These are phyloP conservation scores for Fusarium brachygibbosum DNA, from an alignment of 2,329 filamentous ascomycete genomes.

Conservation along the genomic window DNA sequence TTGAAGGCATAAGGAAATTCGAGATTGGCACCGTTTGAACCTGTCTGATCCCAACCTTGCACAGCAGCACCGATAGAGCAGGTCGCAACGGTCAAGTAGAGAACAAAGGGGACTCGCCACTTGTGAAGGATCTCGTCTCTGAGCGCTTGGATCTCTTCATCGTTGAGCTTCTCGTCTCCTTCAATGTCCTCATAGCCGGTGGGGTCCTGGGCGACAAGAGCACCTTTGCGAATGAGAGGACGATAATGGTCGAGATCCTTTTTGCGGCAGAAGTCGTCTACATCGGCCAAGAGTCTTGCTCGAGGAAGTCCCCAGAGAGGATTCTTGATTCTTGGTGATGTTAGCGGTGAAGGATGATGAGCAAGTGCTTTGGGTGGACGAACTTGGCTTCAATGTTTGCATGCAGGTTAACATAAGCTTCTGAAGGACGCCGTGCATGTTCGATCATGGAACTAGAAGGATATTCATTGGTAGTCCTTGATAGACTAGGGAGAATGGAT, in stretches of 20 bases:
- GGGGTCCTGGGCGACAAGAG: conserved; percentile 80
- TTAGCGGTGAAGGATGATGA: conserved; percentile 26
- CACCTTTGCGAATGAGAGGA: conserved; percentile 74
- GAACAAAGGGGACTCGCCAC: conserved; percentile 72
- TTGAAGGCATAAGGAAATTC: conserved; percentile 69
- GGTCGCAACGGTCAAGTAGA: conserved; percentile 76
- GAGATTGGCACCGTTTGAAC: conserved; percentile 73
- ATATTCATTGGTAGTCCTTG: conserved; percentile 48
- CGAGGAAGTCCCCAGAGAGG: conserved; percentile 67
- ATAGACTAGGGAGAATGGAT: conserved; percentile 33
- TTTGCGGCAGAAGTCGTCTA: conserved; percentile 71
- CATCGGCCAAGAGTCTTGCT: conserved; percentile 65
- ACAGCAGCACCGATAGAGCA: conserved; percentile 80
- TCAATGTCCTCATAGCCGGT: conserved; percentile 70
- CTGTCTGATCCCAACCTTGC: conserved; percentile 77
- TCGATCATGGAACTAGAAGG: conserved; percentile 54
- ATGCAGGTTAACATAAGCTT: conserved; percentile 59
- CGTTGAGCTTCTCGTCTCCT: conserved; percentile 68
- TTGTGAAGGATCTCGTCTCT: conserved; percentile 74
- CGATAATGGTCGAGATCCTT: conserved; percentile 71
- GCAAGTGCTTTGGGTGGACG: conserved; percentile 29
- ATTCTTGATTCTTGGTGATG: conserved; percentile 57
- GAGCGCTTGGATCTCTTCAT: conserved; percentile 71
- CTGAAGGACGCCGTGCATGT: conserved; percentile 52
- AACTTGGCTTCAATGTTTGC: conserved; percentile 63